These are phyloP conservation scores for Fraxinus sp. DNA, from an alignment of 305 asterid species.

Conservation along the genomic window DNA sequence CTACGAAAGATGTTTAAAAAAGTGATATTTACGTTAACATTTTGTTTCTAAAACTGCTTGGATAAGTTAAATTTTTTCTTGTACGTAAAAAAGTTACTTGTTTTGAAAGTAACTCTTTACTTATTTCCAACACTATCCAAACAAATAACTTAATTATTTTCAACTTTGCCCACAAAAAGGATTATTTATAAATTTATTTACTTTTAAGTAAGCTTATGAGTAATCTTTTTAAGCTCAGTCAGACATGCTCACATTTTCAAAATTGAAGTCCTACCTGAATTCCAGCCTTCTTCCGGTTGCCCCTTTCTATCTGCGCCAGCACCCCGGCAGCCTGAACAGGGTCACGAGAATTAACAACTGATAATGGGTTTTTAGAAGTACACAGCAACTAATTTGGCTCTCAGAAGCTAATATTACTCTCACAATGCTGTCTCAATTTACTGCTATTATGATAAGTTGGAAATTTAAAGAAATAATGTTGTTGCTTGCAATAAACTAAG, in stretches of 20 bases:
- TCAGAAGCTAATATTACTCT: background rate
- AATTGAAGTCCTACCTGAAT: conserved; percentile 45
- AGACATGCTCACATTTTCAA: too few species aligned
- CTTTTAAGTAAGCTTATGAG: too few species aligned
- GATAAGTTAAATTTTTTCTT: too few species aligned
- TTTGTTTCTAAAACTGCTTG: too few species aligned
- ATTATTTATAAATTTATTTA: background rate
- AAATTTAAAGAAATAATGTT: background rate
- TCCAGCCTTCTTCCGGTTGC: conserved; percentile 69
- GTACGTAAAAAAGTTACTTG: too few species aligned
- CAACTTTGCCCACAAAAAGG: too few species aligned
- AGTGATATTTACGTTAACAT: too few species aligned
- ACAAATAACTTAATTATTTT: too few species aligned
- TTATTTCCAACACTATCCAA: too few species aligned
- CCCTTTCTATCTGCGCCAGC: conserved; percentile 75
- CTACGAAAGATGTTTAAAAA: conserved; percentile 46
- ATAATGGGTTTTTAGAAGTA: background rate
- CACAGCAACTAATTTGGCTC: background rate
- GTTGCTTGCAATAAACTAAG: background rate
- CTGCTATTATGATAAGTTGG: background rate
- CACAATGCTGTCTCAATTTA: background rate
- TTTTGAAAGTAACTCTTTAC: too few species aligned
- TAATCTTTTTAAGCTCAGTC: too few species aligned
- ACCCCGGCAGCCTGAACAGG: conserved; percentile 91
- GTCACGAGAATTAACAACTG: background rate